phyloP scores from a whole-genome alignment of 495 filamentous ascomycete species.

The Chaetomidium leptoderma region DNA sequence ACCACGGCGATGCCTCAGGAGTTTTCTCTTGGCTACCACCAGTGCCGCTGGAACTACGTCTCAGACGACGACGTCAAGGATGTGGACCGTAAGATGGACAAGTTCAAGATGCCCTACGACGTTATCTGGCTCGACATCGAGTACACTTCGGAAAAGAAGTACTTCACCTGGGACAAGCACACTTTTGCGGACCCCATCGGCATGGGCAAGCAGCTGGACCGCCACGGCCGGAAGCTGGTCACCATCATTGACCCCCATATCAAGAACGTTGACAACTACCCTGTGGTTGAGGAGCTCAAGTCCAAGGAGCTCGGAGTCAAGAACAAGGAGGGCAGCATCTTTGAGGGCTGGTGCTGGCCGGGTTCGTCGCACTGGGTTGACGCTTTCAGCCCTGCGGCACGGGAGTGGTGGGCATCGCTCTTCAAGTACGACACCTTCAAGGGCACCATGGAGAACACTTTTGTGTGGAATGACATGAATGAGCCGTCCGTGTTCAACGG shows the following conservation, averaged over 20 bases:
- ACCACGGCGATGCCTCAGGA: conserved; percentile 84
- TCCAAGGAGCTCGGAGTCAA: conserved; percentile 75
- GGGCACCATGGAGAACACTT: conserved; percentile 74
- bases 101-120: conserved; percentile 90
- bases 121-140: conserved; percentile 98
- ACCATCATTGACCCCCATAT: conserved; percentile 96
- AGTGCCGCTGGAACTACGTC: conserved; percentile 98
- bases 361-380: conserved; percentile 95
- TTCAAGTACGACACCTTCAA: conserved; percentile 86
- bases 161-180: conserved; percentile 92
- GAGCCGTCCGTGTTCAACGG: conserved; percentile 98
- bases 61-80: conserved; percentile 95
- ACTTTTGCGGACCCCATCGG: conserved; percentile 78
- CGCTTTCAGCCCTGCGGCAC: conserved; percentile 81
- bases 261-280: conserved; percentile 80
- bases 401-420: conserved; percentile 81
- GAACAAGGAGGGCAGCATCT: conserved; percentile 85
- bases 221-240: conserved; percentile 82
- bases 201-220: conserved; percentile 83
- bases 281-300: conserved; percentile 72
- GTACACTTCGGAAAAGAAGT: conserved; percentile 92
- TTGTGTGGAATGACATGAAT: conserved; percentile 99
- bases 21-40: conserved; percentile 90
- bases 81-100: conserved; percentile 93
- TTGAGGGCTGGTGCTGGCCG: conserved; percentile 98